Evolutionary conservation across 2,329 filamentous ascomycete genomes (phyloP), one percentile per base, ranked within the genome.

Genomic region (Penicillium sp.): DNA sequence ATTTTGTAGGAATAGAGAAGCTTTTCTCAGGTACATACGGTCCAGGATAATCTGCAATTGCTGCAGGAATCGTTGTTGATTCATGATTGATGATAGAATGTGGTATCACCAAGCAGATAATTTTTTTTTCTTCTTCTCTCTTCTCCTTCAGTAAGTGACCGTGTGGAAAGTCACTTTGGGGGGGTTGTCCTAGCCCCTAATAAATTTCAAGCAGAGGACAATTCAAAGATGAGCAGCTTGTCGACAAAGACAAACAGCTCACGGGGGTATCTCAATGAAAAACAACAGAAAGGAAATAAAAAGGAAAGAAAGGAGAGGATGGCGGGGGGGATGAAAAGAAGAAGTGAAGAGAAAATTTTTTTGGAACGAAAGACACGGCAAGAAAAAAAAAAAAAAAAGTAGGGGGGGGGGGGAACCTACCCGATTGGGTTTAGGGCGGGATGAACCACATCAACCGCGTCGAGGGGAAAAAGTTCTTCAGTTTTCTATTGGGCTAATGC

Each of bases 11-110:
- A 8, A 13, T 10, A 15, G 26, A 33, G 33, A 30, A 4, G 35
- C 13, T 42, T 30, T 37, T 24, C 7, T 35, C 33, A 10, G 22
- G 59, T 55, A 88, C 91, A 83, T 83, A 95, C 92, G 93, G 78
- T 92, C 88, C 81, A 96, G 87, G 73, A 94, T 89, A 81, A 91
- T 89, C 85, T 95, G 88, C 77, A 97, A 87, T 81, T 97, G 88
- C 83, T 90, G 86, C 70, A 95, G 86, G 77, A 97, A 93, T 81
- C 91, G 88, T 79, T 92, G 89, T 78, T 91, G 86, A 79, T 93
- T 89, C 91, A 93, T 93, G 74, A 64, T 78, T 72, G 59, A 61
- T 54, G n/a, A 30, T 53, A 19, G 51, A 49, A 42, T 65, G 47
- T 42, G 60, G 42, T 51, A 47, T 64, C 58, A 59, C 44, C 37